Conservation (phyloP, 441 rosid species). For the Erodium texanum region DNA sequence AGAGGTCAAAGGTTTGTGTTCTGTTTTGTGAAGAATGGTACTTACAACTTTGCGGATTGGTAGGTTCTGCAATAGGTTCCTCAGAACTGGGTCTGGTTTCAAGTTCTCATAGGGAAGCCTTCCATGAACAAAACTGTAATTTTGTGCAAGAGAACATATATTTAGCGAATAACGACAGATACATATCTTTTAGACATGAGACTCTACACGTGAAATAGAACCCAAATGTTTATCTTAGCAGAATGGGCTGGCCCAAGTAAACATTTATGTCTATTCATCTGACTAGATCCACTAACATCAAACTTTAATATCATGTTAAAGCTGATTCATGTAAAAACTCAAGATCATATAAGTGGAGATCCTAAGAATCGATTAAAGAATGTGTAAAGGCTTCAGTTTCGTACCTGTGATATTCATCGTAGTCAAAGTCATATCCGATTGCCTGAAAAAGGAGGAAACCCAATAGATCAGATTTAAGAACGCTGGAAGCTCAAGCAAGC, state of each 20-base stretch:
- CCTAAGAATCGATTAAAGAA: constrained; percentile 17
- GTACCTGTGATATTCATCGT: constrained; percentile 69
- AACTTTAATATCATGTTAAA: no score
- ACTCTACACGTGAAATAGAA: no score
- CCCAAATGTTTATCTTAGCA: no score
- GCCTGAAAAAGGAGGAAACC: constrained; percentile 35
- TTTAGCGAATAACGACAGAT: no score
- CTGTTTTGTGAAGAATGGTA: constrained; percentile 4
- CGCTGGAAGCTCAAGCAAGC: not conserved
- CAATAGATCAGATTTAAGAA: not conserved
- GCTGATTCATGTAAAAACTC: no score
- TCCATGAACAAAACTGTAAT: constrained; percentile 65
- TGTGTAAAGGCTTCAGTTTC: not conserved
- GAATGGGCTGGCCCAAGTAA: no score
- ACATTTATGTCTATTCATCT: no score
- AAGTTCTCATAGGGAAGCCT: constrained; percentile 64
- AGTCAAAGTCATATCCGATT: constrained; percentile 57
- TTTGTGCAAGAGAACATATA: constrained; percentile 14
- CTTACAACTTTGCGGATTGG: constrained; percentile 81
- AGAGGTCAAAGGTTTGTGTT: not conserved
- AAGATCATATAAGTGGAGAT: no score
- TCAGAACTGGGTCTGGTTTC: constrained; percentile 73
- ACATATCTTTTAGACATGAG: no score
- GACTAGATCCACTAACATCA: no score
- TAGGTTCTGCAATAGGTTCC: constrained; percentile 54